Conservation (phyloP, 345 rosid species). For the Triadica sebifera region DNA sequence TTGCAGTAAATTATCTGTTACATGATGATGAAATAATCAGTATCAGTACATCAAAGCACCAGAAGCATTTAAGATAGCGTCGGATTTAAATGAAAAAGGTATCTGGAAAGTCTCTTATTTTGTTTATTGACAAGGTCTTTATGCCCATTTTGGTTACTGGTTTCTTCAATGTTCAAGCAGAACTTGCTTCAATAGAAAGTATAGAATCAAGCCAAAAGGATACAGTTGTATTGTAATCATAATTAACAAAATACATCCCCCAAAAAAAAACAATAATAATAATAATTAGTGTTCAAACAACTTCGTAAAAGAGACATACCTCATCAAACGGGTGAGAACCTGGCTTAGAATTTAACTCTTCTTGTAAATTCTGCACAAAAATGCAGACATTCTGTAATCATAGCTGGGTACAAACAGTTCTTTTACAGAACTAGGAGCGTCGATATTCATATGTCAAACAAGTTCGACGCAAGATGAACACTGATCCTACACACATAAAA, state of each 20-base stretch:
- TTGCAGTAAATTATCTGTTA: conserved; percentile 84
- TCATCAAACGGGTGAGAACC: conserved; percentile 77
- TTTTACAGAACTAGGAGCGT: background rate
- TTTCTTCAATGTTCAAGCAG: background rate
- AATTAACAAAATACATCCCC: background rate
- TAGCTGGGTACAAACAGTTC: background rate
- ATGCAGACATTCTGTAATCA: background rate
- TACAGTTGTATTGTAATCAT: background rate
- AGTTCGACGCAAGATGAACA: background rate
- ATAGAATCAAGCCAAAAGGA: background rate
- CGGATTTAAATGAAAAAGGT: background rate
- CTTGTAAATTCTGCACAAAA: conserved; percentile 58
- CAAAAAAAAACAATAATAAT: no score
- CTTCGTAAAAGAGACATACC: conserved; percentile 40
- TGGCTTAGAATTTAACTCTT: conserved; percentile 64
- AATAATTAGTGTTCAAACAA: no score
- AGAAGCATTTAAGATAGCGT: background rate
- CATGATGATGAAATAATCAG: background rate
- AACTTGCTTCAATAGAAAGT: background rate
- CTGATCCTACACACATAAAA: background rate
- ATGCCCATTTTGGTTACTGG: background rate
- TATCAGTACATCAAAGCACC: background rate
- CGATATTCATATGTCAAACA: background rate
- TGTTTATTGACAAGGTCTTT: background rate
- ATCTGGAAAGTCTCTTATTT: background rate